Percentiles rank a stretch among this genome's conserved stretches.
Evolutionary conservation across 1,139 yeast genomes (phyloP).

Genomic region (Candida anutae): DNA sequence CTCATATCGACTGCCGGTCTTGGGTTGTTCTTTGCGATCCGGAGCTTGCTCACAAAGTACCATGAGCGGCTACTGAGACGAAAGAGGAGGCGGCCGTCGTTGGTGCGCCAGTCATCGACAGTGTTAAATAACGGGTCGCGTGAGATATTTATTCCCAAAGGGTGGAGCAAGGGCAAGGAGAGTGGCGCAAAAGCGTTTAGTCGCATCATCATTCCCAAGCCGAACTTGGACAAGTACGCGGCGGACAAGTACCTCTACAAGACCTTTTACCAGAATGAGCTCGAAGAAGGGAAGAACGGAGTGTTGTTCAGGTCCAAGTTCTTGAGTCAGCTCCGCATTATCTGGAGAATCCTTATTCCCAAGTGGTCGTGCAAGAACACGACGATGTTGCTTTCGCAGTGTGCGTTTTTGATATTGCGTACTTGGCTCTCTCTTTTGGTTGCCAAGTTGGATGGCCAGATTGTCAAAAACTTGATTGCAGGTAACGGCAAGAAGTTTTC

Average conservation of each 20-base stretch:
- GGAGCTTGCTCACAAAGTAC: slow-evolving; percentile 23
- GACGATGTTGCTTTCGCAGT: slow-evolving; percentile 59
- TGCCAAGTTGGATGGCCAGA: slow-evolving; percentile 87
- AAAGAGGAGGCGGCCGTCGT: slow-evolving; percentile 26
- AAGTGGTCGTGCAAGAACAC: slow-evolving; percentile 62
- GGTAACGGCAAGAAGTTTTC: slow-evolving; percentile 71
- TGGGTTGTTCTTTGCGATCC: slow-evolving; percentile 28
- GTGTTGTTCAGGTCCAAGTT: slow-evolving; percentile 57
- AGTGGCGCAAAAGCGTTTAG: slow-evolving; percentile 16
- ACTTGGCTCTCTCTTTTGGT: slow-evolving; percentile 84
- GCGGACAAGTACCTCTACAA: slow-evolving; percentile 61
- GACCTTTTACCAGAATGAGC: slow-evolving; percentile 33
- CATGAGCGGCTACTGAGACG: slow-evolving; percentile 23
- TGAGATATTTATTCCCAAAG: slow-evolving; percentile 47
- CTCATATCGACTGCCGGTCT: slow-evolving; percentile 37
- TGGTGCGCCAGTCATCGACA: slow-evolving; percentile 38
- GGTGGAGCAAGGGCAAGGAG: slow-evolving; percentile 24
- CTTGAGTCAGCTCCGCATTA: slow-evolving; percentile 62
- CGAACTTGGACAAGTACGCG: slow-evolving; percentile 54
- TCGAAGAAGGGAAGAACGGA: slow-evolving; percentile 20
- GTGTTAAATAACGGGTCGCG: slow-evolving; percentile 47
- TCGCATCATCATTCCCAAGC: slow-evolving; percentile 50
- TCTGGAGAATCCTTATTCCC: slow-evolving; percentile 81
- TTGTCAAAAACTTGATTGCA: slow-evolving; percentile 82
- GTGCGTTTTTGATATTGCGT: slow-evolving; percentile 67